A percentile compares a stretch with the other conserved stretches of the same genome.
phyloP scores from a whole-genome alignment of 768 basidiomycete genomes.

The Cubamyces sp. region DNA sequence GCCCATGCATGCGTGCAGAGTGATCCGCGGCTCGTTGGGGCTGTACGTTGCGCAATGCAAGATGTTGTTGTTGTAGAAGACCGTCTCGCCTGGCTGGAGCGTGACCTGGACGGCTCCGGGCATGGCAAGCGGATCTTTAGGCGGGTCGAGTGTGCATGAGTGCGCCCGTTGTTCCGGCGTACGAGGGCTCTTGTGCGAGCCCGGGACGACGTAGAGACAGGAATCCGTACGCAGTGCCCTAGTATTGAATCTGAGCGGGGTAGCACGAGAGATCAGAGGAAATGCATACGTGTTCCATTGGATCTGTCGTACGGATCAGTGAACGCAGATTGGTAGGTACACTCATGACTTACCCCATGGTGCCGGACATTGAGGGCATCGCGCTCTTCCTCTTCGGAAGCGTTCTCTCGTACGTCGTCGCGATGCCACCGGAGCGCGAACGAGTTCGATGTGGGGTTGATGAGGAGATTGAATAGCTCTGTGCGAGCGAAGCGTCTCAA shows the following conservation, averaged over 20 bases:
- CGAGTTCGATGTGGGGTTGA: conserved; percentile 65
- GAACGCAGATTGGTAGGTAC: neutral
- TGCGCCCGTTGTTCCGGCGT: conserved; percentile 59
- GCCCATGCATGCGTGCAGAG: conserved; percentile 73
- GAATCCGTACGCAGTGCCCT: conserved; percentile 71
- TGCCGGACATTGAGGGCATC: conserved; percentile 61
- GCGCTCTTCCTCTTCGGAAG: conserved; percentile 61
- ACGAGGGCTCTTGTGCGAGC: conserved; percentile 61
- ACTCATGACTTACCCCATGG: conserved; percentile 55
- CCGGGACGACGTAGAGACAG: conserved; percentile 73
- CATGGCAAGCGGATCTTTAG: conserved; percentile 66
- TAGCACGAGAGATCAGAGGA: neutral
- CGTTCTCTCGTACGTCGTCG: conserved; percentile 68
- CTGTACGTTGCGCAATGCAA: conserved; percentile 74
- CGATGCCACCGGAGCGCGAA: conserved; percentile 83
- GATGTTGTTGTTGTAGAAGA: conserved; percentile 82
- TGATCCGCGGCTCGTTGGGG: conserved; percentile 52
- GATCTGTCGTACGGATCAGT: conserved; percentile 44
- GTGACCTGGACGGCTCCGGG: conserved; percentile 62
- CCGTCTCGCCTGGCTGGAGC: conserved; percentile 69
- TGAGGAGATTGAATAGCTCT: conserved; percentile 79
- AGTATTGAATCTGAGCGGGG: neutral
- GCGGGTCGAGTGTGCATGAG: conserved; percentile 55
- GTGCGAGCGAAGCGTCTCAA: neutral
- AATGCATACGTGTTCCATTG: conserved; percentile 79